Conservation (phyloP, 2,329 filamentous ascomycete species). For the Boeremia exigua region DNA sequence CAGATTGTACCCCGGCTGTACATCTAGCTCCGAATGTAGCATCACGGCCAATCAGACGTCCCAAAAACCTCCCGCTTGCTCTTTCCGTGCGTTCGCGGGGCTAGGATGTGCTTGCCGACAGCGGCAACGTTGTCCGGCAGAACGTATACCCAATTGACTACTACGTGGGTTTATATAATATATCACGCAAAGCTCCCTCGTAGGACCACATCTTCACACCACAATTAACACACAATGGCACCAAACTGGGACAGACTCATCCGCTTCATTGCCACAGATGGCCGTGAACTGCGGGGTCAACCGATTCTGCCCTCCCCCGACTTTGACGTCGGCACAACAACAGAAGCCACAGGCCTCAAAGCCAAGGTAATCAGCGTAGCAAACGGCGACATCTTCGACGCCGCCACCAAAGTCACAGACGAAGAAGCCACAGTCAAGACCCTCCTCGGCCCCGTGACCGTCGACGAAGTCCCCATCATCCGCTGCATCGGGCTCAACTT, state of each 20-base stretch:
- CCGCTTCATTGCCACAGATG: constrained; percentile 61
- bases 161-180: constrained; percentile 4
- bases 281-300: constrained; percentile 58
- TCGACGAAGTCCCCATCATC: constrained; percentile 61
- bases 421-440: constrained; percentile 61
- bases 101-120: constrained; percentile 20
- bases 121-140: constrained; percentile 21
- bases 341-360: constrained; percentile 56
- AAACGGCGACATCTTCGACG: constrained; percentile 59
- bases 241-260: constrained; percentile 60
- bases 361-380: constrained; percentile 57
- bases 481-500: constrained; percentile 68
- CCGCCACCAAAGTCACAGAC: constrained; percentile 59
- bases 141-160: constrained; percentile 23
- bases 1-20: constrained; percentile 13
- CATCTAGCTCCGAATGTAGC: constrained; percentile 1
- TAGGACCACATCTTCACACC: background rate
- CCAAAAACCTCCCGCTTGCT: constrained; percentile 6
- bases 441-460: constrained; percentile 60
- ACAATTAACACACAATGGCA: constrained; percentile 20
- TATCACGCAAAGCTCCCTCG: background rate
- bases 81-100: constrained; percentile 20
- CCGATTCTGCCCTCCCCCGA: constrained; percentile 55
- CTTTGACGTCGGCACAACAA: constrained; percentile 59
- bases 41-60: constrained; percentile 10